A percentile compares a stretch with the other conserved stretches of the same genome.
These are phyloP conservation scores for Gaeumannomyces sp. DNA, from an alignment of 2,329 filamentous ascomycete species.

Conservation along the genomic window DNA sequence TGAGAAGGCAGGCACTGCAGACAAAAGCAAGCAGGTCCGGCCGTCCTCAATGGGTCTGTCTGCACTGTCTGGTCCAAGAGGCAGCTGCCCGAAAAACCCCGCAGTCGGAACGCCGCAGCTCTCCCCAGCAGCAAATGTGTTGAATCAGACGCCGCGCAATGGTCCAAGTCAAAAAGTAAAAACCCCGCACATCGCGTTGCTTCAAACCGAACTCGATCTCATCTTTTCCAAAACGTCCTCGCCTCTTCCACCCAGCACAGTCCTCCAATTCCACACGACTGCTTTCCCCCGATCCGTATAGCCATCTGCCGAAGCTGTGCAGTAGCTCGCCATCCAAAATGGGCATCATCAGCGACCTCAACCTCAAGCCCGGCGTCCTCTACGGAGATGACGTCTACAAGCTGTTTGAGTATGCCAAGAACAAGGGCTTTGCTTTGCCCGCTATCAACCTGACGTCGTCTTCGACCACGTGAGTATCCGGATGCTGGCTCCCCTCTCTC, in stretches of 20 bases:
- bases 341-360: slow-evolving; percentile 34
- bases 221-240: not conserved
- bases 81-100: slow-evolving; percentile 1
- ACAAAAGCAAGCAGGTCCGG: not conserved
- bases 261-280: not conserved
- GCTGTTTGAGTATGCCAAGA: slow-evolving; percentile 85
- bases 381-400: slow-evolving; percentile 47
- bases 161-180: not conserved
- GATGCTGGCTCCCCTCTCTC: not conserved
- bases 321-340: slow-evolving; percentile 16
- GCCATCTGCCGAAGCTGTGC: not conserved
- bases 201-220: not conserved
- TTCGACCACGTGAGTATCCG: slow-evolving; percentile 42
- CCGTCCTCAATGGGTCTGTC: not conserved
- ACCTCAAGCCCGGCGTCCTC: slow-evolving; percentile 48
- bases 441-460: slow-evolving; percentile 93
- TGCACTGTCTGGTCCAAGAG: not conserved
- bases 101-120: not conserved
- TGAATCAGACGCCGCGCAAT: not conserved
- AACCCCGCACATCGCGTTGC: slow-evolving; percentile 4
- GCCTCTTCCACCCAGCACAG: not conserved
- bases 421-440: slow-evolving; percentile 83
- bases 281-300: not conserved
- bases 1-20: not conserved
- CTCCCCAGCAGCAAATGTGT: not conserved